Base-by-base conservation (phyloP, 2,329 filamentous ascomycete species). In the Stagonosporopsis rhizophila region DNA sequence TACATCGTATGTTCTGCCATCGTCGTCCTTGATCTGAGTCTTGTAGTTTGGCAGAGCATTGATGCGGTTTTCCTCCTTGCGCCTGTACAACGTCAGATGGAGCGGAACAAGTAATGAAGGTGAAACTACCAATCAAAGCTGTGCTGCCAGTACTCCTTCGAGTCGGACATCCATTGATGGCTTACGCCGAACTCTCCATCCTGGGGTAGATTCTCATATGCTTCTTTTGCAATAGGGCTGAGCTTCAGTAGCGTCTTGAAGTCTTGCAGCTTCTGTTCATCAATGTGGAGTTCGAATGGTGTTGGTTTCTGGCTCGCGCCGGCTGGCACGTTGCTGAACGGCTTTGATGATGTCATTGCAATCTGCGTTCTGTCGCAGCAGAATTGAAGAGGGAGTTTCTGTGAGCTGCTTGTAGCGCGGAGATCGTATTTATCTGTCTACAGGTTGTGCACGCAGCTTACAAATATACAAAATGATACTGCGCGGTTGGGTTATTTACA, bases 1-100 rank as follows among this genome's bases (percentile, higher is more conserved):
- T 37, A 86, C 73, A 4, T 76, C 66, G 52, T 80, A 75, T 0
- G 61, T 64, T 11, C 60, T 58, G 17, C 73, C 72, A 6, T 77
- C 71, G 5, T 71, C 69, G 22, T 81, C 78, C 11, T 75, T 72
- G 46, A 84, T 73, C 0, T 71, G 59, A 0, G 75, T 70, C 2
- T 71, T 81, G 72, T 79, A 85, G 57, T 85, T 81, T 2, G 82
- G 82, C 40, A 81, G 80, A 12, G 71, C 75, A 63, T 85, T 85
- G 61, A 83, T 79, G 15, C 66, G 62, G 17, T 69, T 67, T 64
- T 78, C 80, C 56, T 75, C 67, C 68, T 65, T 69, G 60, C 73
- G 74, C 79, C 71, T 72, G 11, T 6, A 19, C 0, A 15, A 9
- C 4, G 8, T 39, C 28, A 55, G 40, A 19, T 19, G n/a, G n/a